Base-by-base conservation (phyloP, 2,329 filamentous ascomycete species). In the Thelonectria discophora region DNA sequence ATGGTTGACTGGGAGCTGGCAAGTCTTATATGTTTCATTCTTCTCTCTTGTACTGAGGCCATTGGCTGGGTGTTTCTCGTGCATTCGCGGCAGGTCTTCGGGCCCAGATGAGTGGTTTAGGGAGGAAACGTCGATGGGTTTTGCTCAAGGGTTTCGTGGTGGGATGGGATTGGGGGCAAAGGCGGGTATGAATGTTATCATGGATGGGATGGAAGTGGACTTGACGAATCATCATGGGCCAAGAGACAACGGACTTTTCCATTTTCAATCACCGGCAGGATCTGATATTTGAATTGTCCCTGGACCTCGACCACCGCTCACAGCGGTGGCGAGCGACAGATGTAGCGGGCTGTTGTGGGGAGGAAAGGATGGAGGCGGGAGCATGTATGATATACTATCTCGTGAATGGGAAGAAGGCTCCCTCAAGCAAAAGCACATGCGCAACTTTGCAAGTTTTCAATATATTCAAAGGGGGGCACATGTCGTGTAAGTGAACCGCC, bases 171-270 rank as follows among this genome's bases (percentile, higher is more conserved):
- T 52, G 67, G 64, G 62, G 53, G 58, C 64, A 66, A 60, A 71
- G 51, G 69, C 68, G 65, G 65, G 68, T 49, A 71, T 59, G 69
- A 70, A 69, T 62, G 61, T 68, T 56, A 65, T 70, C 65, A 63
- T 60, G 69, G 66, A 71, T 58, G 60, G 67, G 55, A 65, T 48
- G 52, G 43, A 66, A 67, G 65, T 64, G 67, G 64, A 70, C 67
- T 60, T 64, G 66, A 71, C 60, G 69, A 68, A 65, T 69, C 65
- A 69, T 65, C 64, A 71, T 63, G 67, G 67, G 62, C 61, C 59
- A 70, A 71, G 65, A 70, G 67, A 70, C 61, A 63, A 71, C 63
- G 69, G 66, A 69, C 63, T 62, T 59, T 66, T 71, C 65, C 53
- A 50, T 21, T 47, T 63, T 54, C 52, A 55, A 58, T 18, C 50